Percentiles rank a stretch among this genome's conserved stretches.
Evolutionary conservation across 495 filamentous ascomycete genomes (phyloP).

Genomic region (Beverwykella pulmonaria): DNA sequence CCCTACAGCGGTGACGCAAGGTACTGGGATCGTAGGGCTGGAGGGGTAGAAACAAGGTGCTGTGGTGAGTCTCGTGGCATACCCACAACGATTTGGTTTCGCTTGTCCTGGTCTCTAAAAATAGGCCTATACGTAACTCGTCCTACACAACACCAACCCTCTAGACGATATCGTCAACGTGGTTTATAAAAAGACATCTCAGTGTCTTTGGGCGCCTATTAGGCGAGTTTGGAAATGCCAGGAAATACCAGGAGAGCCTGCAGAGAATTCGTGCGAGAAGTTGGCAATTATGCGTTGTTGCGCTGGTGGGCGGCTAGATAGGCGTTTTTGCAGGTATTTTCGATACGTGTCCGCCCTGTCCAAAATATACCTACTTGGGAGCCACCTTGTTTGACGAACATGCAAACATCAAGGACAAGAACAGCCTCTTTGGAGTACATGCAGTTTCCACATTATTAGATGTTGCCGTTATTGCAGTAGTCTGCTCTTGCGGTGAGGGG

Average conservation of each 20-base stretch:
- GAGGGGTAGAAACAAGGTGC: slow-evolving; percentile 7
- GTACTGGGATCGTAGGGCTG: slow-evolving; percentile 29
- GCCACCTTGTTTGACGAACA: neutral
- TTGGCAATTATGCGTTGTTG: neutral
- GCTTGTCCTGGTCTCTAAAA: slow-evolving; percentile 17
- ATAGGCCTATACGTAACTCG: slow-evolving; percentile 13
- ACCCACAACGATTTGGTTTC: neutral
- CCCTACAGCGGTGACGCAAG: slow-evolving; percentile 24
- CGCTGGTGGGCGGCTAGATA: slow-evolving; percentile 14
- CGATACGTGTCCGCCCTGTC: slow-evolving; percentile 17
- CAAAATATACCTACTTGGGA: neutral
- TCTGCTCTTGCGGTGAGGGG: neutral
- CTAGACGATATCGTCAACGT: slow-evolving; percentile 4
- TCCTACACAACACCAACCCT: neutral
- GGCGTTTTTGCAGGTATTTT: slow-evolving; percentile 29
- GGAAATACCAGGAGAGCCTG: neutral
- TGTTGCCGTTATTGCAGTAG: neutral
- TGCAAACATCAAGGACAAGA: neutral
- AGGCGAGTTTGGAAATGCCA: slow-evolving; percentile 7
- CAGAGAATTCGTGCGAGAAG: neutral
- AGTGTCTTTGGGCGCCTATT: slow-evolving; percentile 9
- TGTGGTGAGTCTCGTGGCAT: slow-evolving; percentile 23
- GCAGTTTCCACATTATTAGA: neutral
- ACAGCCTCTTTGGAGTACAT: neutral
- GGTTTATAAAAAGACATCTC: slow-evolving; percentile 20